These are phyloP conservation scores for Eucalyptus caleyi DNA, from an alignment of 345 rosid genomes.

Conservation along the genomic window DNA sequence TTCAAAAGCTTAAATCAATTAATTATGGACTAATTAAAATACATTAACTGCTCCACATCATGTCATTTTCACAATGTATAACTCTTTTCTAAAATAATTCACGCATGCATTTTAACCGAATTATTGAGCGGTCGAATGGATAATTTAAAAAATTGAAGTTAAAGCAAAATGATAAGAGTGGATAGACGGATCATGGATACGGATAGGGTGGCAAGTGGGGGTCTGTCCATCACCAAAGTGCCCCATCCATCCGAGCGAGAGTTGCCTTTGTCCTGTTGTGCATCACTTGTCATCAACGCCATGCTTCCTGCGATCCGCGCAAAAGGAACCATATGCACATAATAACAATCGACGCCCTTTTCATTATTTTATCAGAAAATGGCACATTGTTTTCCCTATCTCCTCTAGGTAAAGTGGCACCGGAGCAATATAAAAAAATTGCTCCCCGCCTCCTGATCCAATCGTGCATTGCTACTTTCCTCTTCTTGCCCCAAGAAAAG, in stretches of 20 bases:
- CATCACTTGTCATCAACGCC: background rate
- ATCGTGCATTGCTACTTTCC: background rate
- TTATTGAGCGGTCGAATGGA: background rate
- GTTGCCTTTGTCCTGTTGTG: background rate
- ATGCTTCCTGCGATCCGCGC: background rate
- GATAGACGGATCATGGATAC: background rate
- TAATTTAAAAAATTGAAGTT: background rate
- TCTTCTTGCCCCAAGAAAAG: background rate
- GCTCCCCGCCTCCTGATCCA: background rate
- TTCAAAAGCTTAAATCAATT: fast-evolving
- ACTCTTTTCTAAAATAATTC: too few species aligned
- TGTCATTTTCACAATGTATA: too few species aligned
- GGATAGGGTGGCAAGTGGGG: background rate
- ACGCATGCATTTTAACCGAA: background rate
- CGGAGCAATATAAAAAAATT: background rate
- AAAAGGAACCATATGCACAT: background rate
- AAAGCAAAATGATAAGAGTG: background rate
- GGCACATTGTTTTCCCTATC: background rate
- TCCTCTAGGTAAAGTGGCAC: background rate
- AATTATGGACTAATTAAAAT: fast-evolving
- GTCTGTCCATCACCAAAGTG: background rate
- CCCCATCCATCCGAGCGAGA: background rate
- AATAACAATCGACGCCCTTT: background rate
- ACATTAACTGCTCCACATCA: too few species aligned
- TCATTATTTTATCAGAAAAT: background rate